These are phyloP conservation scores for Neonectria faginata DNA, from an alignment of 2,329 filamentous ascomycete species.

Conservation along the genomic window DNA sequence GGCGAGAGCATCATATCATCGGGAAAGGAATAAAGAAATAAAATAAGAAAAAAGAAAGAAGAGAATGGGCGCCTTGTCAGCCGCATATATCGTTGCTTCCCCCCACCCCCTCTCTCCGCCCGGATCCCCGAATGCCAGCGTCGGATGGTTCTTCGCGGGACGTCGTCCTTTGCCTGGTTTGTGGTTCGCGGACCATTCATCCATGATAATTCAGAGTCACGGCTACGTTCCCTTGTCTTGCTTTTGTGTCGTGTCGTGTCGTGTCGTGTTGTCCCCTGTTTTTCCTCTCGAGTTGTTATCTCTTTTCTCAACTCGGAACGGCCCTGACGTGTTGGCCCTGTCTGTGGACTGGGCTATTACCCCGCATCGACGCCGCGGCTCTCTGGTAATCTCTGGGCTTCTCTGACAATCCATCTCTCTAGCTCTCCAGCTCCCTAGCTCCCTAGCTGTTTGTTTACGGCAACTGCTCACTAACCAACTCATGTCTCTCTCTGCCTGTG, in stretches of 20 bases:
- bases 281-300: conserved; percentile 17
- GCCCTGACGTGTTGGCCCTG: neutral
- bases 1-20: neutral
- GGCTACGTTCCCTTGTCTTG: neutral
- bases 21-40: neutral
- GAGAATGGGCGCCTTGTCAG: neutral
- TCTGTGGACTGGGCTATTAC: neutral
- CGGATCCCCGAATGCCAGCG: neutral
- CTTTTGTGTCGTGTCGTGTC: neutral
- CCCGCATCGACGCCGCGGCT: conserved; percentile 2
- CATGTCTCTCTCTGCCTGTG: neutral
- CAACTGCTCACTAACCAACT: neutral
- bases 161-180: neutral
- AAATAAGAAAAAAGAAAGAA: neutral
- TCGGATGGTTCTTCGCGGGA: neutral
- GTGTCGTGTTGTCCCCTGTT: conserved; percentile 16
- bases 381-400: neutral
- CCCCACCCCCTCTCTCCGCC: neutral
- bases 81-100: neutral
- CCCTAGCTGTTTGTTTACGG: no score
- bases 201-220: no score
- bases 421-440: neutral
- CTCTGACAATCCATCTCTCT: neutral
- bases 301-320: conserved; percentile 21
- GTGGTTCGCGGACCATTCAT: neutral